phyloP scores from a whole-genome alignment of 768 basidiomycete genomes.

The Naganishia kalamii region DNA sequence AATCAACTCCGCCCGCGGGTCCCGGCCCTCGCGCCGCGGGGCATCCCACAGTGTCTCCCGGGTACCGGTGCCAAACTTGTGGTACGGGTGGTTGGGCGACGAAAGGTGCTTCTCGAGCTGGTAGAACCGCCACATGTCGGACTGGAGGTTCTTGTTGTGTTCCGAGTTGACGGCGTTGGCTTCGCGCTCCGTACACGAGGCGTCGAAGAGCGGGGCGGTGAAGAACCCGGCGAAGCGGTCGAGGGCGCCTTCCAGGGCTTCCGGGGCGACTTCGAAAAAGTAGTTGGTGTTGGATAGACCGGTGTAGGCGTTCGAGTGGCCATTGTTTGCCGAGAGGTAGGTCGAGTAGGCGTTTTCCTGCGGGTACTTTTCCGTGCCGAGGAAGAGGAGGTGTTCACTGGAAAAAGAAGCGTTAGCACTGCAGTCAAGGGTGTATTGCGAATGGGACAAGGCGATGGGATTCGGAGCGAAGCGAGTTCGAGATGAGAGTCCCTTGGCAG shows the following conservation, averaged over 20 bases:
- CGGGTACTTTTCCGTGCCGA: conserved; percentile 52
- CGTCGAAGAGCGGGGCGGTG: conserved; percentile 75
- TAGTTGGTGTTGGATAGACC: conserved; percentile 82
- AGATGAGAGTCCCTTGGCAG: no score
- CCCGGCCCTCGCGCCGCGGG: conserved; percentile 43
- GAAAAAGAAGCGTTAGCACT: conserved; percentile 37
- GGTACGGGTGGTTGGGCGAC: conserved; percentile 72
- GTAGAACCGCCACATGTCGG: conserved; percentile 71
- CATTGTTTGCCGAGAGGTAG: conserved; percentile 56
- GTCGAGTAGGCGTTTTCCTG: conserved; percentile 88
- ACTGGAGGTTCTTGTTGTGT: conserved; percentile 82
- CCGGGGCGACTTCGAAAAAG: conserved; percentile 65
- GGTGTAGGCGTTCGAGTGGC: conserved; percentile 82
- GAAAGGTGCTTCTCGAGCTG: conserved; percentile 85
- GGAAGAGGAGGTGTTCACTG: conserved; percentile 82
- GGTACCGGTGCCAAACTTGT: conserved; percentile 86
- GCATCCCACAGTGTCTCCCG: conserved; percentile 48
- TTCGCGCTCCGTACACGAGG: conserved; percentile 53
- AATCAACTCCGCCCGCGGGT: conserved; percentile 49
- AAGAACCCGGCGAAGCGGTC: conserved; percentile 62
- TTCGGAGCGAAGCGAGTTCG: no score
- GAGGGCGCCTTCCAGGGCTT: conserved; percentile 44
- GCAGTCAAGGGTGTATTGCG: no score
- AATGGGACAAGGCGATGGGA: no score
- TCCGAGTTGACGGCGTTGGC: conserved; percentile 77